A percentile compares a stretch with the other conserved stretches of the same genome.
Evolutionary conservation across 352 stramenopile genomes (phyloP).

Genomic region (Pythium dissotocum): DNA sequence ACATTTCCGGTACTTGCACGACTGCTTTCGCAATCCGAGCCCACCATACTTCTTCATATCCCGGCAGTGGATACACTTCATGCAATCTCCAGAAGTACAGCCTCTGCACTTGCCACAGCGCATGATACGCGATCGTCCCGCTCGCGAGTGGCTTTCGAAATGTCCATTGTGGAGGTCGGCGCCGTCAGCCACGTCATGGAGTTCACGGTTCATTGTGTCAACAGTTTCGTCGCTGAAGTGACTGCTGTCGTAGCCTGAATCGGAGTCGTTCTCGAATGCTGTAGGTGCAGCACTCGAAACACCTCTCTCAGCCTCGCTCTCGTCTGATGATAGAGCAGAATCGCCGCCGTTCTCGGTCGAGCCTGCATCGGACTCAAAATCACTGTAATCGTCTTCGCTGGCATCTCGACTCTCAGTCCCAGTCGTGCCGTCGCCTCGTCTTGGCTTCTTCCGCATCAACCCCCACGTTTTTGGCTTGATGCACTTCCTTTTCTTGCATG

Average conservation of each 20-base stretch:
- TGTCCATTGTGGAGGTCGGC: conserved; percentile 32
- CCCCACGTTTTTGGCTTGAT: conserved; percentile 71
- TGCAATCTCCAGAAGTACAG: conserved; percentile 68
- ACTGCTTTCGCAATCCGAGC: conserved; percentile 77
- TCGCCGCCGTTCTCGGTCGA: conserved; percentile 6
- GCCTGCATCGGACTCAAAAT: conserved; percentile 16
- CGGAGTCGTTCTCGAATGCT: conserved; percentile 11
- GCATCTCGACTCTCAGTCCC: conserved; percentile 1
- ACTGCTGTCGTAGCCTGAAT: conserved; percentile 23
- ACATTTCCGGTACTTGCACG: conserved; percentile 78
- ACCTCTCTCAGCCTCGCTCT: conserved; percentile 12
- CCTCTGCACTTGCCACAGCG: conserved; percentile 74
- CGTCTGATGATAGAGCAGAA: conserved; percentile 17
- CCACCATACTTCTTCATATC: conserved; percentile 89
- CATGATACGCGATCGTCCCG: conserved; percentile 60
- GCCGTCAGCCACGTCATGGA: conserved; percentile 6
- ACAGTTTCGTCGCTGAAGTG: conserved; percentile 20
- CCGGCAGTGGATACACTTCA: conserved; percentile 75
- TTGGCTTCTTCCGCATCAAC: conserved; percentile 22
- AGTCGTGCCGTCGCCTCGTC: conserved; percentile 2
- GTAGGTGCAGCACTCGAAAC: background rate
- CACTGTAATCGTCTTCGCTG: conserved; percentile 20
- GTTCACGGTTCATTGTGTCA: conserved; percentile 7
- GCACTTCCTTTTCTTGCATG: conserved; percentile 86
- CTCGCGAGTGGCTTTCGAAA: conserved; percentile 40